A percentile compares a stretch with the other conserved stretches of the same genome.
Evolutionary conservation across 2,329 filamentous ascomycete genomes (phyloP).

Genomic region (Diaporthe sp.): DNA sequence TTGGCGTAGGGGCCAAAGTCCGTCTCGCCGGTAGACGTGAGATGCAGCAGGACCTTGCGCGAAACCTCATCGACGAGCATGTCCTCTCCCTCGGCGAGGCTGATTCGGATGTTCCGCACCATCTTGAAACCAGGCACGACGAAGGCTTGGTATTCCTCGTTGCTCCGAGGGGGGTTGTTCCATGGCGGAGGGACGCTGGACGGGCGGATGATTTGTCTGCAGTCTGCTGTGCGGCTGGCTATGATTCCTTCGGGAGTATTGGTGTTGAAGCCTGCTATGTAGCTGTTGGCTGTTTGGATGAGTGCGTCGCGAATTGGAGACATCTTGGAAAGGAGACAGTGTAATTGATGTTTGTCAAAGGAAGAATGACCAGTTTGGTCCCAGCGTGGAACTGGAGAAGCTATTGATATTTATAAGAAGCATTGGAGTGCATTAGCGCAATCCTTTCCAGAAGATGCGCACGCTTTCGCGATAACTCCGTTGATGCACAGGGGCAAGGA

Average conservation of each 20-base stretch:
- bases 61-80: conserved; percentile 40
- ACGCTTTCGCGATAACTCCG: not conserved
- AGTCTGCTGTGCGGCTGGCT: conserved; percentile 31
- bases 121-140: conserved; percentile 19
- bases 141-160: conserved; percentile 30
- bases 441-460: not conserved
- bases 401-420: not conserved
- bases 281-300: conserved; percentile 27
- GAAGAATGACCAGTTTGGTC: not conserved
- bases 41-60: conserved; percentile 41
- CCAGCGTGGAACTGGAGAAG: not conserved
- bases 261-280: conserved; percentile 34
- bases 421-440: not conserved
- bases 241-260: conserved; percentile 29
- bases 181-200: conserved; percentile 29
- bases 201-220: conserved; percentile 27
- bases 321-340: not conserved
- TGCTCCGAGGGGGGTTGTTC: conserved; percentile 26
- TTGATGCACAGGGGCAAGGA: too few species aligned
- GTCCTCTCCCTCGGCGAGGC: conserved; percentile 16
- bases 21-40: conserved; percentile 41
- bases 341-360: not conserved
- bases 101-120: conserved; percentile 6
- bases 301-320: conserved; percentile 20
- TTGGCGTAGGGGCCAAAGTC: conserved; percentile 41